phyloP scores from a whole-genome alignment of 441 rosid genomes.

The Gossypium aridum region DNA sequence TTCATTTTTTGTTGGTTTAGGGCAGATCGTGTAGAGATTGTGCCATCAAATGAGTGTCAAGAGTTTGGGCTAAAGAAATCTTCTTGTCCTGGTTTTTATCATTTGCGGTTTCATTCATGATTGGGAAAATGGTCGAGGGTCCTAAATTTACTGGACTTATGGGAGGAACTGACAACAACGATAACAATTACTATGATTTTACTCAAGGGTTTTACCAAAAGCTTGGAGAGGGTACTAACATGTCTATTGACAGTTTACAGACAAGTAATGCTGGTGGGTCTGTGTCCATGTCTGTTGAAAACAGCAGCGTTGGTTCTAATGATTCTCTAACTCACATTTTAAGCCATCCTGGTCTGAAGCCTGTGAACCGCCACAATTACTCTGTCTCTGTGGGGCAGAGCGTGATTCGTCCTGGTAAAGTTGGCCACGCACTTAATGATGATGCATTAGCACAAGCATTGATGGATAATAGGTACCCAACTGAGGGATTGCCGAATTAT shows the following conservation, averaged over 20 bases:
- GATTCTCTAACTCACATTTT: slow-evolving; percentile 79
- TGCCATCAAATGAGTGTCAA: slow-evolving; percentile 17
- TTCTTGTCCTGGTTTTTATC: slow-evolving; percentile 1
- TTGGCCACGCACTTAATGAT: slow-evolving; percentile 65
- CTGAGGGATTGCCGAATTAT: slow-evolving; percentile 60
- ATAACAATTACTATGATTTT: slow-evolving; percentile 63
- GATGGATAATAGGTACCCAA: slow-evolving; percentile 63
- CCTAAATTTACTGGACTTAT: slow-evolving; percentile 53
- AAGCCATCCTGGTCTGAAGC: slow-evolving; percentile 77
- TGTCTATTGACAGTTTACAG: slow-evolving; percentile 85
- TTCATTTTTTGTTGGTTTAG: slow-evolving; percentile 7
- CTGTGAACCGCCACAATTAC: slow-evolving; percentile 42
- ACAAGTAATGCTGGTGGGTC: slow-evolving; percentile 85
- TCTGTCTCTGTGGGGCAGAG: slow-evolving; percentile 63
- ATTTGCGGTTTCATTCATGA: slow-evolving; percentile 30
- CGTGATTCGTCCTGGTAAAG: slow-evolving; percentile 66
- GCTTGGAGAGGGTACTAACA: slow-evolving; percentile 81
- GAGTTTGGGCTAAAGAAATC: slow-evolving; percentile 17
- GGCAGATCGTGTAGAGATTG: slow-evolving; percentile 14
- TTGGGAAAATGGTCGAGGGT: slow-evolving; percentile 56
- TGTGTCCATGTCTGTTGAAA: slow-evolving; percentile 84
- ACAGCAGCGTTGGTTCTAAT: slow-evolving; percentile 83
- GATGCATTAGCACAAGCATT: slow-evolving; percentile 84
- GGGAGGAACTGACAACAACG: slow-evolving; percentile 43
- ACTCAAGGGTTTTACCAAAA: slow-evolving; percentile 81